These are phyloP conservation scores for Dianthus caryophyllus DNA, from an alignment of 148 eudicot genomes.

Conservation along the genomic window DNA sequence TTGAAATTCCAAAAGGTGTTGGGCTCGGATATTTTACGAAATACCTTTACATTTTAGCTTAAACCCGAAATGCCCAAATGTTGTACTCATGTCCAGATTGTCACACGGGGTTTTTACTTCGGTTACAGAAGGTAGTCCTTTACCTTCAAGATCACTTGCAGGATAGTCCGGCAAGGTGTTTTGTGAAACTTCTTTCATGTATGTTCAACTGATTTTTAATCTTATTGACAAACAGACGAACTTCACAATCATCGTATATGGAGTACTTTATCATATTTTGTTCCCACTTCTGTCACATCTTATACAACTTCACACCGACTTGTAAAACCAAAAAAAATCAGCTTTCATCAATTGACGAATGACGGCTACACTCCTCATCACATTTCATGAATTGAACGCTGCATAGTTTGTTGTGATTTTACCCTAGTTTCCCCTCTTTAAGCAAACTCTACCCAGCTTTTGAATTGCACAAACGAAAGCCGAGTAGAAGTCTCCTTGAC, in stretches of 20 bases:
- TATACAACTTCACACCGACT: not conserved
- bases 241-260: not conserved
- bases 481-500: constrained; percentile 27
- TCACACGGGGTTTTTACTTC: too few species aligned
- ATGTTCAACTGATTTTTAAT: not conserved
- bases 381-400: constrained; percentile 41
- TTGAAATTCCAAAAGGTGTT: too few species aligned
- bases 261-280: not conserved
- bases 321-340: not conserved
- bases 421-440: constrained; percentile 69
- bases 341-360: not conserved
- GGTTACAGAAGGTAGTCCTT: too few species aligned
- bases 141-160: too few species aligned
- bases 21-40: too few species aligned
- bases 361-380: not conserved
- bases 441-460: constrained; percentile 42
- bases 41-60: too few species aligned
- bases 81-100: too few species aligned
- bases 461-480: constrained; percentile 56
- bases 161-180: too few species aligned
- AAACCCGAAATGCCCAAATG: too few species aligned
- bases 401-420: constrained; percentile 63
- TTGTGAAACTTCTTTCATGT: too few species aligned
- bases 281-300: not conserved
- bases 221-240: not conserved